phyloP scores from a whole-genome alignment of 2,329 filamentous ascomycete species.

The Amesomyces nigricolor region DNA sequence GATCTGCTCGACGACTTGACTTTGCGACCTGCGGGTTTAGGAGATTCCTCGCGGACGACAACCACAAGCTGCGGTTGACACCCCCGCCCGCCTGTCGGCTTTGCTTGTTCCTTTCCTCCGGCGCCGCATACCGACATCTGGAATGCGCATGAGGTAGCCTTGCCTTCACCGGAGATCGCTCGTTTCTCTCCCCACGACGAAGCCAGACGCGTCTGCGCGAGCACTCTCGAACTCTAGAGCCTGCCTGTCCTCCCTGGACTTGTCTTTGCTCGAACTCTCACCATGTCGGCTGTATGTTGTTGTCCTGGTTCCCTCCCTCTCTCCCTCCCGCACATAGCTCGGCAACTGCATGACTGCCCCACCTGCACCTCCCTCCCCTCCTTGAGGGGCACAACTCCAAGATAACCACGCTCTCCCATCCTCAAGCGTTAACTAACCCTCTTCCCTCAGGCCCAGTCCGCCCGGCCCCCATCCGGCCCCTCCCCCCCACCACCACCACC shows the following conservation, averaged over 20 bases:
- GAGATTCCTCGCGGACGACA: neutral
- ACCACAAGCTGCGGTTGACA: neutral
- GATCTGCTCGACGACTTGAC: neutral
- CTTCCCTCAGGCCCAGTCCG: neutral
- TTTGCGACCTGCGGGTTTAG: neutral
- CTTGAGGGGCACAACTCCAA: neutral
- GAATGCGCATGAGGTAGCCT: no score
- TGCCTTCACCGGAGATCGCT: constrained; percentile 6
- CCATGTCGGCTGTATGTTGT: constrained; percentile 35
- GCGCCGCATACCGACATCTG: neutral
- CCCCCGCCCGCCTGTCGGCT: neutral
- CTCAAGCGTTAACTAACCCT: neutral
- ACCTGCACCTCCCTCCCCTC: neutral
- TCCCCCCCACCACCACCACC: neutral
- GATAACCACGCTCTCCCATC: no score
- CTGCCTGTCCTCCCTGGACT: neutral
- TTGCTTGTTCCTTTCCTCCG: neutral
- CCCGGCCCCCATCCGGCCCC: constrained; percentile 1
- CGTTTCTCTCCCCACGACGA: neutral
- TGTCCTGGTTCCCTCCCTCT: neutral
- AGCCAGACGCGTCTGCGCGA: neutral
- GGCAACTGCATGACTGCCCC: neutral
- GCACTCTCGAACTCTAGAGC: neutral
- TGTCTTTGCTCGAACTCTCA: constrained; percentile 20
- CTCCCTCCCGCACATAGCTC: neutral